Conservation (phyloP, 306 rosid species). For the Cucumis hystrix region DNA sequence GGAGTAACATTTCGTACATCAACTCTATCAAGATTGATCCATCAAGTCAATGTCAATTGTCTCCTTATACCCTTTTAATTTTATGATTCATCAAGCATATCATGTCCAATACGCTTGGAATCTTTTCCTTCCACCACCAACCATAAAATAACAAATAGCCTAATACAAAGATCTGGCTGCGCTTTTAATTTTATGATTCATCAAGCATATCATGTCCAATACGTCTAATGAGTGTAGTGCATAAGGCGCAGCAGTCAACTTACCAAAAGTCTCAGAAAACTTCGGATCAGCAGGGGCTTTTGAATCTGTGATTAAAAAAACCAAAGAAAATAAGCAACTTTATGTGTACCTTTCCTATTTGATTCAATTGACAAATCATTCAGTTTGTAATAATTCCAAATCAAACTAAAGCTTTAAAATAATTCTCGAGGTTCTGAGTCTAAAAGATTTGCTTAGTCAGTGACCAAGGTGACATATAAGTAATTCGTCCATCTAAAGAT, state of each 20-base stretch:
- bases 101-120: background rate
- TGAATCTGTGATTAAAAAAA: constrained; percentile 53
- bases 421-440: background rate
- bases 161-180: background rate
- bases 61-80: background rate
- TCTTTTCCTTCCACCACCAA: background rate
- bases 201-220: background rate
- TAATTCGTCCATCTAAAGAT: background rate
- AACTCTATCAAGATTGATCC: background rate
- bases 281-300: constrained; percentile 61
- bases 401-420: background rate
- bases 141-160: background rate
- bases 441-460: background rate
- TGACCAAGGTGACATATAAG: background rate
- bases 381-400: background rate
- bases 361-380: background rate
- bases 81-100: background rate
- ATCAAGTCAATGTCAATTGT: background rate
- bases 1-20: background rate
- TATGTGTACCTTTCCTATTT: constrained; percentile 2
- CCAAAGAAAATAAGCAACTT: constrained; percentile 6
- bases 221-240: background rate
- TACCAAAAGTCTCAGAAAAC: constrained; percentile 78
- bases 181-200: background rate
- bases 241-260: constrained; percentile 20